These are phyloP conservation scores for Leccinum disarticulatum DNA, from an alignment of 768 basidiomycete species.

Conservation along the genomic window DNA sequence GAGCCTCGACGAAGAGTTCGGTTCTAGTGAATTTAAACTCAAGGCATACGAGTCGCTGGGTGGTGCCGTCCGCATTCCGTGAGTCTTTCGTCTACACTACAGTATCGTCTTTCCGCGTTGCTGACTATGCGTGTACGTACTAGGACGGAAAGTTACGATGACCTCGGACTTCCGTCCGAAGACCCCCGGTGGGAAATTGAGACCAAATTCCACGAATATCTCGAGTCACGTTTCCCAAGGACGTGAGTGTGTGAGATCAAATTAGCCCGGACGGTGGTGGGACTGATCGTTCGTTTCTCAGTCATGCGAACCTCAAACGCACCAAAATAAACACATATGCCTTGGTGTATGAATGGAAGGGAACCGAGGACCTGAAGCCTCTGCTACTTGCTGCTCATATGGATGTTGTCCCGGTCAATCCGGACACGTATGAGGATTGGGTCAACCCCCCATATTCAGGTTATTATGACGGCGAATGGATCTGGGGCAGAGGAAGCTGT, in stretches of 20 bases:
- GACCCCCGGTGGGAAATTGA: conserved; percentile 45
- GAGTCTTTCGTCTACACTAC: too few species aligned
- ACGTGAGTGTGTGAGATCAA: conserved; percentile 38
- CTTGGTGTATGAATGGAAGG: too few species aligned
- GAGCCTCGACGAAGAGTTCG: too few species aligned
- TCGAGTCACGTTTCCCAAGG: conserved; percentile 54
- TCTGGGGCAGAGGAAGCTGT: too few species aligned
- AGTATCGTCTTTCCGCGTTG: not conserved
- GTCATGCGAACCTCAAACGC: conserved; percentile 48
- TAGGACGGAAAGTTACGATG: conserved; percentile 53
- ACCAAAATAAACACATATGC: conserved; percentile 21
- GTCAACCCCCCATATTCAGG: conserved; percentile 3
- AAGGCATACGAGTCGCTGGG: too few species aligned
- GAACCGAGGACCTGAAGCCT: too few species aligned
- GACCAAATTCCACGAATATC: conserved; percentile 23
- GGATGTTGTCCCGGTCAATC: too few species aligned
- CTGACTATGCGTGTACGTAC: not conserved
- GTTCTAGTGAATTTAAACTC: too few species aligned
- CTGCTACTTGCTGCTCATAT: too few species aligned
- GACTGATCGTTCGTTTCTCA: conserved; percentile 17
- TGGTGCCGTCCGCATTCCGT: too few species aligned
- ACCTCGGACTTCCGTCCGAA: conserved; percentile 45
- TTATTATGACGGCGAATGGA: too few species aligned
- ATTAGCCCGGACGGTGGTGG: not conserved
- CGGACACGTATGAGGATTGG: conserved; percentile 34